These are phyloP conservation scores for Melanomma pulvis-pyrius DNA, from an alignment of 495 filamentous ascomycete genomes.

Conservation along the genomic window DNA sequence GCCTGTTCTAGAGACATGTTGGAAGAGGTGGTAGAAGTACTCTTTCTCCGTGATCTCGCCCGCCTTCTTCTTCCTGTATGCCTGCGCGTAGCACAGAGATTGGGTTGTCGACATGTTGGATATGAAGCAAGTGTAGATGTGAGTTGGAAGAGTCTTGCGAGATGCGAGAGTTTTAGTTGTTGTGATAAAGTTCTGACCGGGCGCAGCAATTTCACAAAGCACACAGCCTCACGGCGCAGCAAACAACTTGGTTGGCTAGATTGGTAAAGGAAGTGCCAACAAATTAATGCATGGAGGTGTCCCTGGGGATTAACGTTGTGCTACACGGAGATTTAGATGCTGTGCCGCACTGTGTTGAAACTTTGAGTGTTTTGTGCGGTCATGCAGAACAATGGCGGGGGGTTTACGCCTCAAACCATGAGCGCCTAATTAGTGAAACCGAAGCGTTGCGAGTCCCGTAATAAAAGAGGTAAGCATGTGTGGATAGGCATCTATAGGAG, in stretches of 20 bases:
- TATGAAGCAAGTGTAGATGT: neutral
- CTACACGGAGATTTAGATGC: no score
- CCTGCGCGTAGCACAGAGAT: slow-evolving; percentile 1
- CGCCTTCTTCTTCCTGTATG: slow-evolving; percentile 2
- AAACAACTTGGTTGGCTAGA: neutral
- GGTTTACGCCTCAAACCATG: no score
- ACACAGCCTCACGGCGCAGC: neutral
- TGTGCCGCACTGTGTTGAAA: no score
- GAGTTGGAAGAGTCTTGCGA: neutral
- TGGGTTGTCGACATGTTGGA: neutral
- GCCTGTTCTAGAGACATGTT: neutral
- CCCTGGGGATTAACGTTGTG: neutral
- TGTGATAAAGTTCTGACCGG: no score
- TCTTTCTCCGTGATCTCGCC: neutral
- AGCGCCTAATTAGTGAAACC: no score
- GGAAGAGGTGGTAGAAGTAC: slow-evolving; percentile 14
- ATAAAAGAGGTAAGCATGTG: no score
- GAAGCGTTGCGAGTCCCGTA: no score
- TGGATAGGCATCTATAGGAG: no score
- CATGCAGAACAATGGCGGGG: no score
- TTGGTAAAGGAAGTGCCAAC: no score
- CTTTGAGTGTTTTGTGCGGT: no score
- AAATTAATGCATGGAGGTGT: neutral
- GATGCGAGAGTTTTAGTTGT: no score
- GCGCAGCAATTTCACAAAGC: neutral